These are phyloP conservation scores for Komagataella pseudopastoris DNA, from an alignment of 805 yeast genomes.

Conservation along the genomic window DNA sequence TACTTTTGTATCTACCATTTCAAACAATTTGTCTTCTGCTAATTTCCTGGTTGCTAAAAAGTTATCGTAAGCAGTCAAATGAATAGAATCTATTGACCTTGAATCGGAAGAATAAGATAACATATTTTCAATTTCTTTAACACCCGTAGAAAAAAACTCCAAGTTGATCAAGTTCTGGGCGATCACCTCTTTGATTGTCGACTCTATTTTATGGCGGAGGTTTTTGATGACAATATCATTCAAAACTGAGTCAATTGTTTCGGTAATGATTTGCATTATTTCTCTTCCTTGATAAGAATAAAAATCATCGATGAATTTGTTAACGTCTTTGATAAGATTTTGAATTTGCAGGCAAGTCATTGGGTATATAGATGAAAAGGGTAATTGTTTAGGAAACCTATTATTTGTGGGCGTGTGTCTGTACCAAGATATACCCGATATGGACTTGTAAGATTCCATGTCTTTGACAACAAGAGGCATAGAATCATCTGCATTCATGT, in stretches of 20 bases:
- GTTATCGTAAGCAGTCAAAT: constrained; percentile 25
- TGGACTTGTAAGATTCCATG: constrained; percentile 43
- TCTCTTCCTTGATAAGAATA: constrained; percentile 51
- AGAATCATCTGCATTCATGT: constrained; percentile 70
- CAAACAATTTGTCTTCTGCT: constrained; percentile 73
- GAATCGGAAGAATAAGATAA: constrained; percentile 19
- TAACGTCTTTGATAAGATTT: constrained; percentile 47
- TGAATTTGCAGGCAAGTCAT: constrained; percentile 70
- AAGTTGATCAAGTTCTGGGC: constrained; percentile 82
- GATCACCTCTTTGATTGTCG: constrained; percentile 77
- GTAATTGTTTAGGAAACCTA: constrained; percentile 50
- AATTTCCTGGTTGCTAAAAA: constrained; percentile 47
- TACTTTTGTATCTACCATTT: constrained; percentile 70
- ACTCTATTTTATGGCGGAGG: constrained; percentile 44
- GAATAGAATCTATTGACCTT: constrained; percentile 18
- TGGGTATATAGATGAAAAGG: constrained; percentile 82
- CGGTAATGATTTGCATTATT: constrained; percentile 44
- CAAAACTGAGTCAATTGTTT: constrained; percentile 56
- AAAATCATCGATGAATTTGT: constrained; percentile 51
- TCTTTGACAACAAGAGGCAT: constrained; percentile 73
- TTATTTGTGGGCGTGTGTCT: constrained; percentile 2
- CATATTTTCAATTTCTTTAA: constrained; percentile 49
- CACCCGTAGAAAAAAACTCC: constrained; percentile 72
- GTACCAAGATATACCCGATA: constrained; percentile 31
- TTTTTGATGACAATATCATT: constrained; percentile 52